Conservation (phyloP, 257 asterid genomes). For the Nyctanthes arbortristis region DNA sequence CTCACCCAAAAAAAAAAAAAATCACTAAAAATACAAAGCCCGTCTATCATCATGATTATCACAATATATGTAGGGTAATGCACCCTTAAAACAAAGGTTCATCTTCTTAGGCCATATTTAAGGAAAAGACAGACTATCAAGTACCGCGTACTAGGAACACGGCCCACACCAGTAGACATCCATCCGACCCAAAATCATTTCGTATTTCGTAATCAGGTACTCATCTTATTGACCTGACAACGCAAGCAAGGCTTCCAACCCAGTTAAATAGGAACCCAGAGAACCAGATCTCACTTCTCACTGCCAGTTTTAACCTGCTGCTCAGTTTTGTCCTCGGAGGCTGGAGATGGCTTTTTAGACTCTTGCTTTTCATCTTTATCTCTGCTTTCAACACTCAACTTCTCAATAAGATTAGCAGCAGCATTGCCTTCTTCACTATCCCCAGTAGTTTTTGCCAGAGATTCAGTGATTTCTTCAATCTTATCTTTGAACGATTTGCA, state of each 20-base stretch:
- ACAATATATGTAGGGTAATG: constrained; percentile 18
- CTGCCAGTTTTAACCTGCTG: constrained; percentile 38
- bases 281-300: constrained; percentile 33
- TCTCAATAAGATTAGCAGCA: constrained; percentile 66
- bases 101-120: neutral
- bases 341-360: constrained; percentile 37
- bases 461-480: constrained; percentile 69
- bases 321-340: constrained; percentile 36
- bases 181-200: constrained; percentile 5
- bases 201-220: constrained; percentile 7
- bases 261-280: constrained; percentile 27
- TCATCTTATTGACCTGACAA: constrained; percentile 31
- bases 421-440: constrained; percentile 51
- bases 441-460: constrained; percentile 39
- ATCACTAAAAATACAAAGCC: neutral
- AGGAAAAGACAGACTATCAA: neutral
- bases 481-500: constrained; percentile 75
- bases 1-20: no score
- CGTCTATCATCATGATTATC: neutral
- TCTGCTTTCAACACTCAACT: constrained; percentile 59
- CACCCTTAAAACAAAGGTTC: constrained; percentile 24
- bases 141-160: constrained; percentile 23
- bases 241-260: constrained; percentile 36
- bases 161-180: constrained; percentile 30
- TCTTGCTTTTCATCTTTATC: constrained; percentile 50